Evolutionary conservation across 257 asterid species (phyloP).

Genomic region (Solanum corneliomulleri): DNA sequence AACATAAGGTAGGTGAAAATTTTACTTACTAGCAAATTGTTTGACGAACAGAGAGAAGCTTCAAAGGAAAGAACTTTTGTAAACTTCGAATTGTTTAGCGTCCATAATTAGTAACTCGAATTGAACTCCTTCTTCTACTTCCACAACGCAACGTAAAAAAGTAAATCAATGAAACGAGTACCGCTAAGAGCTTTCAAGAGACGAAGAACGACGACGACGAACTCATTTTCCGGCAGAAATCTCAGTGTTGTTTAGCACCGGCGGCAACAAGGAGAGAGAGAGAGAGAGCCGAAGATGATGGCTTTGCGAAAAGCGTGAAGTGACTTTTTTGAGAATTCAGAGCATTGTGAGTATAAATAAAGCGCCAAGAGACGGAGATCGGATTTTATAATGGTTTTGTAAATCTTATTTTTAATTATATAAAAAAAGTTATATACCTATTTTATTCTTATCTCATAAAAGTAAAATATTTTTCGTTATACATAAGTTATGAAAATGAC

Average conservation of each 20-base stretch:
- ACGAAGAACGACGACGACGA: not conserved
- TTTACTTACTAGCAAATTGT: not conserved
- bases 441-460: not conserved
- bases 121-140: not conserved
- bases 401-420: not conserved
- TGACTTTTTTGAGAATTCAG: not conserved
- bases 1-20: not conserved
- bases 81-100: constrained; percentile 43
- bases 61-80: constrained; percentile 34
- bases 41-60: not conserved
- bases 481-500: not conserved
- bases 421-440: not conserved
- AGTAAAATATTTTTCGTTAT: too few relatives aligned
- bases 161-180: not conserved
- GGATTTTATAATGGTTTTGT: not conserved
- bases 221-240: not conserved
- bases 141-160: not conserved
- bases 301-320: not conserved
- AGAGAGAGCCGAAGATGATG: not conserved
- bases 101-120: constrained; percentile 30
- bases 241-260: not conserved
- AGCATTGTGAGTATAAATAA: not conserved
- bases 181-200: not conserved
- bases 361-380: not conserved
- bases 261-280: not conserved